These are phyloP conservation scores for Ophiobolus disseminans DNA, from an alignment of 2,329 filamentous ascomycete genomes.

Conservation along the genomic window DNA sequence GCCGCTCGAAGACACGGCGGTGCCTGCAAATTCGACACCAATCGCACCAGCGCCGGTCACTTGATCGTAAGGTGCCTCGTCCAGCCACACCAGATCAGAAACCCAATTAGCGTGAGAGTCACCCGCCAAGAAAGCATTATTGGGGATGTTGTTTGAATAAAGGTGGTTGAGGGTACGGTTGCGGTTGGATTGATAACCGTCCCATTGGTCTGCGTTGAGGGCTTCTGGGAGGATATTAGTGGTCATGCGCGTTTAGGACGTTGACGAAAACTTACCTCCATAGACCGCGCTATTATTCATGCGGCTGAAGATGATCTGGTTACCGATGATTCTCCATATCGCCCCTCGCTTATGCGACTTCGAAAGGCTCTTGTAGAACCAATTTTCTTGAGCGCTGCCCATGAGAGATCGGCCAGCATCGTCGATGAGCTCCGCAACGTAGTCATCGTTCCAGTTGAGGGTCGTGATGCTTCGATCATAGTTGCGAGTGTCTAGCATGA, in stretches of 20 bases:
- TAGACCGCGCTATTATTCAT: conserved; percentile 35
- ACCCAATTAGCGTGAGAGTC: conserved; percentile 71
- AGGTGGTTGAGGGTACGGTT: conserved; percentile 72
- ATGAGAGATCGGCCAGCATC: conserved; percentile 72
- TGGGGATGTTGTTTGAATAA: conserved; percentile 70
- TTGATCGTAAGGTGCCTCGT: conserved; percentile 45
- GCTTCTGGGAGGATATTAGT: too few relatives aligned
- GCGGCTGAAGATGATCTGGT: conserved; percentile 60
- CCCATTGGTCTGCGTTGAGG: conserved; percentile 63
- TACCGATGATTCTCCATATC: conserved; percentile 73
- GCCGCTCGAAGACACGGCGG: conserved; percentile 68
- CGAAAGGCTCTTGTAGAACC: conserved; percentile 60
- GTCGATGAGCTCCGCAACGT: conserved; percentile 66
- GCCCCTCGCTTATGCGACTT: conserved; percentile 66
- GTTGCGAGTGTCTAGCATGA: conserved; percentile 53
- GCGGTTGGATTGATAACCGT: conserved; percentile 70
- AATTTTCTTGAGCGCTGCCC: conserved; percentile 74
- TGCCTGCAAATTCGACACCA: conserved; percentile 64
- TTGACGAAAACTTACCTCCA: too few relatives aligned
- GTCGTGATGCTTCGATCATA: conserved; percentile 48
- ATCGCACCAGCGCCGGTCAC: conserved; percentile 48
- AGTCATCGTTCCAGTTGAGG: conserved; percentile 60
- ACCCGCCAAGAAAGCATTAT: conserved; percentile 74
- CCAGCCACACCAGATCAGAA: conserved; percentile 52
- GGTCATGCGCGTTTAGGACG: too few relatives aligned